These are phyloP conservation scores for Fusarium scirpi DNA, from an alignment of 2,329 filamentous ascomycete species.

Conservation along the genomic window DNA sequence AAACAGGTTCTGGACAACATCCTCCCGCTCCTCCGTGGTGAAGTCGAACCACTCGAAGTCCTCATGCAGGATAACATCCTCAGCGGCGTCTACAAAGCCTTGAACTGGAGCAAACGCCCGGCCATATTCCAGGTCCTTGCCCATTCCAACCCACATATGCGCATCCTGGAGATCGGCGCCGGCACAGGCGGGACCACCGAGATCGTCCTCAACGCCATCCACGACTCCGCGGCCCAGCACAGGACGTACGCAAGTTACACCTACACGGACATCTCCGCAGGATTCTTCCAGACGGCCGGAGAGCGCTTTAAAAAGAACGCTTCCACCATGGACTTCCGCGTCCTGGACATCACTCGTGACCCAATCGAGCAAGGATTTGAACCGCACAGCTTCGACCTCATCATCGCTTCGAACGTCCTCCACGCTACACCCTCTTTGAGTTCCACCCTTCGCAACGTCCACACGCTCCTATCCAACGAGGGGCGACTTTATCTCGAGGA, in stretches of 20 bases:
- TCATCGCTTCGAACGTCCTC: constrained; percentile 49
- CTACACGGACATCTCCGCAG: constrained; percentile 49
- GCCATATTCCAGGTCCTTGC: constrained; percentile 10
- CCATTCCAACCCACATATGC: constrained; percentile 35
- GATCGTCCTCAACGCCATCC: constrained; percentile 40
- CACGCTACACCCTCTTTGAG: constrained; percentile 46
- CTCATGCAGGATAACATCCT: constrained; percentile 17
- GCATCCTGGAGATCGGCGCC: constrained; percentile 13
- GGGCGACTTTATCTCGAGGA: constrained; percentile 11
- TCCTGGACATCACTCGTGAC: constrained; percentile 50
- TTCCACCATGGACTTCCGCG: constrained; percentile 41
- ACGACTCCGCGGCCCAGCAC: background rate
- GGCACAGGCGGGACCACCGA: constrained; percentile 52
- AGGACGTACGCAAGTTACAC: constrained; percentile 38
- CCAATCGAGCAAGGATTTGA: constrained; percentile 48
- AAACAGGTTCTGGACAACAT: constrained; percentile 14
- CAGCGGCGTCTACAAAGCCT: constrained; percentile 4
- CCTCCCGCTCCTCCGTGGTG: constrained; percentile 10
- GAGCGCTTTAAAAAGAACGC: constrained; percentile 33
- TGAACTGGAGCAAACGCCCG: constrained; percentile 5
- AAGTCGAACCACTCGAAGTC: constrained; percentile 17
- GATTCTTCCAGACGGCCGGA: constrained; percentile 47
- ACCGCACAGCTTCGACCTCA: constrained; percentile 44
- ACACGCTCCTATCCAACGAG: constrained; percentile 33
- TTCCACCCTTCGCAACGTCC: constrained; percentile 41